A percentile compares a stretch with the other conserved stretches of the same genome.
These are phyloP conservation scores for Sclerospora graminicola DNA, from an alignment of 352 stramenopile species.

Conservation along the genomic window DNA sequence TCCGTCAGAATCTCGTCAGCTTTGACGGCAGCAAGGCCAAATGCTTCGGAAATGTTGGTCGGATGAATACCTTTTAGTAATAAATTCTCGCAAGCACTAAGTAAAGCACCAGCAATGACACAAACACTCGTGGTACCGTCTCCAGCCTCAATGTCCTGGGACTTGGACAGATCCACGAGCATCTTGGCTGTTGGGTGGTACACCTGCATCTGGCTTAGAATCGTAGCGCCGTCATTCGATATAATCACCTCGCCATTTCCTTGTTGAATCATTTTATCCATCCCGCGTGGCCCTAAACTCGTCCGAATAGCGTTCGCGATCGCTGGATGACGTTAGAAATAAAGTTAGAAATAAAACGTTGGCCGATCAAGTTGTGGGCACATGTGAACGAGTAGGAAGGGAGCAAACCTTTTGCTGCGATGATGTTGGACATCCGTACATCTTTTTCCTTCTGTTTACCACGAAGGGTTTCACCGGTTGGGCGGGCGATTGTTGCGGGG, in stretches of 20 bases:
- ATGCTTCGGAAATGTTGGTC: conserved; percentile 95
- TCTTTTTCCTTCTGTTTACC: conserved; percentile 95
- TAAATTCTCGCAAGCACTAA: conserved; percentile 91
- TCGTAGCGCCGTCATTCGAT: conserved; percentile 99
- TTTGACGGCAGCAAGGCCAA: conserved; percentile 87
- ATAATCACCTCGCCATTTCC: conserved; percentile 98
- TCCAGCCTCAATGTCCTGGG: conserved; percentile 98
- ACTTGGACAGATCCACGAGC: conserved; percentile 98
- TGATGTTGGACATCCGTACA: conserved; percentile 97
- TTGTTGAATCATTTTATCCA: conserved; percentile 99
- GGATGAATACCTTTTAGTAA: conserved; percentile 96
- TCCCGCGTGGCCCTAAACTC: conserved; percentile 94
- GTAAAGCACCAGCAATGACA: conserved; percentile 96
- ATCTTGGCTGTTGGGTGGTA: conserved; percentile 99
- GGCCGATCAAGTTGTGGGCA: background rate
- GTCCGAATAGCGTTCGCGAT: conserved; percentile 98
- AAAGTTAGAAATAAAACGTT: conserved; percentile 1
- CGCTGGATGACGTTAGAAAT: conserved; percentile 33
- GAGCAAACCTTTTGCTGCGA: conserved; percentile 91
- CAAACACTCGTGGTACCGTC: conserved; percentile 97
- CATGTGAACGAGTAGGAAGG: background rate
- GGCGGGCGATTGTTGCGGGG: conserved; percentile 47
- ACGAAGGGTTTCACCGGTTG: conserved; percentile 66
- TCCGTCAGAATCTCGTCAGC: conserved; percentile 84
- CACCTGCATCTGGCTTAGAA: conserved; percentile 97